Evolutionary conservation across 2,329 filamentous ascomycete genomes (phyloP).

Genomic region (Fusarium sp.): DNA sequence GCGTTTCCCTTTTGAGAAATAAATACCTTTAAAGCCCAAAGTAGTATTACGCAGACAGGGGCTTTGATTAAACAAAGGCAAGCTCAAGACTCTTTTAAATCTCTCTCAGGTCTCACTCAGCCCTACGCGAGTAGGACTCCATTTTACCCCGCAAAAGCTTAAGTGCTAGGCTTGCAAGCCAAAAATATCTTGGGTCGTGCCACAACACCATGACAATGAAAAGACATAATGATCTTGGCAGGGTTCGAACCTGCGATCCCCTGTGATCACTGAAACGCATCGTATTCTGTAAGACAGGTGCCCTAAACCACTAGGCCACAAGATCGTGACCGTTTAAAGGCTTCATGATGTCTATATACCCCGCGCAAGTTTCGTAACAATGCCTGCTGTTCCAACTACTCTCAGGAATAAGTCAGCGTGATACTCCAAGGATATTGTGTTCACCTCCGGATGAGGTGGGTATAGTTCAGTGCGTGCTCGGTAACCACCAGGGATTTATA

Average conservation of each 20-base stretch:
- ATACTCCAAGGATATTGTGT: no score
- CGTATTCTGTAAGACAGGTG: slow-evolving; percentile 7
- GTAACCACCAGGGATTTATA: no score
- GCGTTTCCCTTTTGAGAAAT: no score
- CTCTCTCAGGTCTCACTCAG: neutral
- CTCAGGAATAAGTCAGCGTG: no score
- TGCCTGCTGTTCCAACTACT: no score
- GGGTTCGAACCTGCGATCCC: slow-evolving; percentile 46
- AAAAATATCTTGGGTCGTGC: neutral
- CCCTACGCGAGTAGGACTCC: neutral
- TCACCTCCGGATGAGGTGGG: no score
- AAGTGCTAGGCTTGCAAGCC: neutral
- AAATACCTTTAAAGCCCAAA: no score
- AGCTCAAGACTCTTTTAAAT: neutral
- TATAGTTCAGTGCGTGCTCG: no score
- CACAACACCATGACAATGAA: neutral
- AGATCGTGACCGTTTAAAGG: neutral
- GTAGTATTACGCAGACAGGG: no score
- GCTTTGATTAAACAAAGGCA: no score
- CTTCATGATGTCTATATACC: no score
- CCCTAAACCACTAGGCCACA: slow-evolving; percentile 20
- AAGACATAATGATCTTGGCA: slow-evolving; percentile 29
- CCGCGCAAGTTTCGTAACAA: no score
- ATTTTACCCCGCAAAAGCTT: neutral
- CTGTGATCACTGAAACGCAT: slow-evolving; percentile 10